Evolutionary conservation across 805 yeast species (phyloP).

Genomic region (Hagleromyces aurorensis): DNA sequence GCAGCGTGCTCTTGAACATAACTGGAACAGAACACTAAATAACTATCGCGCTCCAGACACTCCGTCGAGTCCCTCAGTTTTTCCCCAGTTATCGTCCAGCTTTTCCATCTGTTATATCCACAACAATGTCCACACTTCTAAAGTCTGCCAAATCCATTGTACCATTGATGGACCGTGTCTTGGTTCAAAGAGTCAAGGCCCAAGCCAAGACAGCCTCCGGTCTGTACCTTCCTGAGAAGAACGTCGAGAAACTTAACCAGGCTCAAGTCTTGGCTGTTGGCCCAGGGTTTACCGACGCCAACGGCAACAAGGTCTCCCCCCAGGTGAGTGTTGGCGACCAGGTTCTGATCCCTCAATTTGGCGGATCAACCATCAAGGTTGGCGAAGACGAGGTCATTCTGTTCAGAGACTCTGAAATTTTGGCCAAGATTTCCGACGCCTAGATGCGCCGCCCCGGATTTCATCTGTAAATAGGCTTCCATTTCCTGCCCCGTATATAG

Average conservation of each 20-base stretch:
- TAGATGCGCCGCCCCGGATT: too few relatives aligned
- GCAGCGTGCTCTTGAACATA: too few relatives aligned
- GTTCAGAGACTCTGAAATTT: conserved; percentile 89
- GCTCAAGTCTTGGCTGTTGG: conserved; percentile 93
- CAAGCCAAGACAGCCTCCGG: conserved; percentile 89
- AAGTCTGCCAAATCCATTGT: conserved; percentile 81
- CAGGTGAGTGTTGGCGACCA: conserved; percentile 85
- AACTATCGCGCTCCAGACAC: too few relatives aligned
- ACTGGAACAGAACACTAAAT: too few relatives aligned
- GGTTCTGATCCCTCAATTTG: conserved; percentile 89
- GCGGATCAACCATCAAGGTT: conserved; percentile 84
- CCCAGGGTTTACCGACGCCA: conserved; percentile 75
- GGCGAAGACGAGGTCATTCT: conserved; percentile 74
- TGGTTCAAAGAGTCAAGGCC: conserved; percentile 91
- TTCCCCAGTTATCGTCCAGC: too few relatives aligned
- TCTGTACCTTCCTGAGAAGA: conserved; percentile 89
- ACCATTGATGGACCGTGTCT: conserved; percentile 92
- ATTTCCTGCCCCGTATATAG: conserved; percentile 1
- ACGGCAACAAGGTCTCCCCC: conserved; percentile 66
- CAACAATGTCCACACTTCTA: conserved; percentile 54
- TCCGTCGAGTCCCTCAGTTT: too few relatives aligned
- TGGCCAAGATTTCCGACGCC: conserved; percentile 84
- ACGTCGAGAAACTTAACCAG: conserved; percentile 87
- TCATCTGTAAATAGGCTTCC: conserved; percentile 13
- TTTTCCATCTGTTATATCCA: too few relatives aligned